A percentile compares a stretch with the other conserved stretches of the same genome.
phyloP scores from a whole-genome alignment of 1,284 basidiomycete genomes.

The Ganoderma meredithae region DNA sequence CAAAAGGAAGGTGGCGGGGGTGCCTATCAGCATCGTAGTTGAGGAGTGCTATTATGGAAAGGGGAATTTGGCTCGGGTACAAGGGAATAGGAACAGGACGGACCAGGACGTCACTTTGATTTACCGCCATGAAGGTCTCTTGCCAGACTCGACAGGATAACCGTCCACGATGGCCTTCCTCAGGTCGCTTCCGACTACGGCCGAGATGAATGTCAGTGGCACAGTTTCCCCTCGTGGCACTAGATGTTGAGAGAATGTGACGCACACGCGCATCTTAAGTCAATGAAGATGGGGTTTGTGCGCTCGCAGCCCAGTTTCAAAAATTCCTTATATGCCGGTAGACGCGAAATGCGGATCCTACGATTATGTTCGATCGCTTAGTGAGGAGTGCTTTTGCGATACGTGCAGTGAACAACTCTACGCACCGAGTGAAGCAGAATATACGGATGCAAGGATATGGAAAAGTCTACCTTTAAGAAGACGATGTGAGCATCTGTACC shows the following conservation, averaged over 20 bases:
- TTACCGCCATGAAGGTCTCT: slow-evolving; percentile 44
- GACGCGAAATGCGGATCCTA: slow-evolving; percentile 43
- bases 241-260: not conserved
- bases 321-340: slow-evolving; percentile 51
- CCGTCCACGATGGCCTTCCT: slow-evolving; percentile 51
- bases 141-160: slow-evolving; percentile 44
- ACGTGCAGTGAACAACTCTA: not conserved
- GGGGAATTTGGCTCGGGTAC: not conserved
- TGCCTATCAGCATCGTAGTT: not conserved
- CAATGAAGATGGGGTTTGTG: slow-evolving; percentile 52
- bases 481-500: not conserved
- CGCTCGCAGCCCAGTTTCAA: slow-evolving; percentile 47
- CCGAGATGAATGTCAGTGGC: not conserved
- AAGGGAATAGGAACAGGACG: not conserved
- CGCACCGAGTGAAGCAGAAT: slow-evolving; percentile 31
- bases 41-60: not conserved
- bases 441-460: slow-evolving; percentile 32
- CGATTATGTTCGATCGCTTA: not conserved
- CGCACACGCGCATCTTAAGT: slow-evolving; percentile 57
- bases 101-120: too few relatives aligned
- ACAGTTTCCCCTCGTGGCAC: too few relatives aligned
- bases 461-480: slow-evolving; percentile 4
- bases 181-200: slow-evolving; percentile 51
- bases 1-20: not conserved
- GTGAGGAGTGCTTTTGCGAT: not conserved